Evolutionary conservation across 2,329 filamentous ascomycete species (phyloP), one percentile per base, ranked within the genome.

Genomic region (Fusarium anthophilum): DNA sequence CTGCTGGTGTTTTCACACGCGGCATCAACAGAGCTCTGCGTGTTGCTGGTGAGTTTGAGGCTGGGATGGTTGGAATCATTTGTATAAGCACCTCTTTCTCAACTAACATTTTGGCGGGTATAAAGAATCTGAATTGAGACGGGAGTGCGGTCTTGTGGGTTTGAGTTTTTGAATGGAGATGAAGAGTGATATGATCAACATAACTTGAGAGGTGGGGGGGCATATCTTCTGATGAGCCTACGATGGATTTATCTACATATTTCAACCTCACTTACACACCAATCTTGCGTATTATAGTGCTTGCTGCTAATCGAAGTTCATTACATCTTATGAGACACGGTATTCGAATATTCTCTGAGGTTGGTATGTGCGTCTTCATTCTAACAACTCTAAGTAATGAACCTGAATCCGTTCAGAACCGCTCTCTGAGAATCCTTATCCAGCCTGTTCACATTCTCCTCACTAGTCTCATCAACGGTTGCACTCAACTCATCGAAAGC

Each of bases 241-340:
- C 0, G 15, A 37, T 37, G 35, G n/a, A 32, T 32, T 3, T 5
- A 3, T 3, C 2, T 50, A 0, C 3, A 12, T 3, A 22, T 22
- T 50, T 18, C 10, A 50, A 22, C 6, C 9, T 6, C 2, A 9
- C 0, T 9, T 18, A 0, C 24, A 17, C 3, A 9, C 8, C 15
- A 6, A 5, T 8, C 7, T 32, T 18, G 7, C 20, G 5, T 3
- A 17, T 17, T n/a, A 2, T 18, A 9, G 20, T 6, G 22, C 22
- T 13, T 13, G 22, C 1, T 18, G 4, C 28, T 50, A n/a, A 9
- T 28, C 18, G 13, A 20, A 12, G 3, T 32, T 24, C 12, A 20
- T 20, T 3, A 24, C 6, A 24, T 20, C 1, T 13, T 9, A 8
- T 9, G 0, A 44, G 22, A n/a, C 11, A 32, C 28, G 15, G 3